These are phyloP conservation scores for Fomitopsis palustris DNA, from an alignment of 1,284 basidiomycete species.

Conservation along the genomic window DNA sequence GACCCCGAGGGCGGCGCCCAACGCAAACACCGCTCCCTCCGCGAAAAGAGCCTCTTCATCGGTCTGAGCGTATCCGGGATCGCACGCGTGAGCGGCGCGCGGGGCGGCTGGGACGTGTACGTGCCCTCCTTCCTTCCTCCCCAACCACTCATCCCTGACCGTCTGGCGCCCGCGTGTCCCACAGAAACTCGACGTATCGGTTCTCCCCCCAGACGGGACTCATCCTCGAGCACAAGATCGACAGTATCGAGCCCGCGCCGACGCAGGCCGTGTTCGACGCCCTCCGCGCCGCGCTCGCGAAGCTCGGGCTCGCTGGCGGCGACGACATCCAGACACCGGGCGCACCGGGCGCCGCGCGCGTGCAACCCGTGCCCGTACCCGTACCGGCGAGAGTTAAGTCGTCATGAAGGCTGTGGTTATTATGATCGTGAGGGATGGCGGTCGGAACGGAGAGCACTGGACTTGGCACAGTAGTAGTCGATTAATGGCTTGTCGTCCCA, in stretches of 20 bases:
- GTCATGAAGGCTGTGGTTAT: background rate
- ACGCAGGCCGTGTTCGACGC: constrained; percentile 67
- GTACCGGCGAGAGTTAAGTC: background rate
- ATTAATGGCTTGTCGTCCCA: too few relatives aligned
- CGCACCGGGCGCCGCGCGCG: constrained; percentile 9
- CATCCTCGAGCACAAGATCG: constrained; percentile 58
- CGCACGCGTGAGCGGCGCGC: constrained; percentile 55
- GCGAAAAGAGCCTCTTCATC: constrained; percentile 54
- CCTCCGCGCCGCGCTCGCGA: constrained; percentile 43
- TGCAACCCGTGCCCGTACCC: background rate
- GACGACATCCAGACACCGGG: constrained; percentile 11
- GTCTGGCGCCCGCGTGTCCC: background rate
- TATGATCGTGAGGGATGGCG: background rate
- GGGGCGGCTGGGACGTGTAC: constrained; percentile 67
- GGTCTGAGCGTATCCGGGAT: constrained; percentile 52
- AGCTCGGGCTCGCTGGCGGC: constrained; percentile 24
- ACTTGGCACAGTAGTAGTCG: background rate
- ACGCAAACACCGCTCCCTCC: constrained; percentile 14
- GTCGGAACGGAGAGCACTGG: background rate
- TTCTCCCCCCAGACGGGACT: constrained; percentile 66
- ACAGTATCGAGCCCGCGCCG: constrained; percentile 72
- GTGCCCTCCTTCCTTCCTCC: constrained; percentile 26
- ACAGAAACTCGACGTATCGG: constrained; percentile 68
- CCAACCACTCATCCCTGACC: background rate
- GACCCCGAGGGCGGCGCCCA: constrained; percentile 15